A percentile compares a stretch with the other conserved stretches of the same genome.
Conservation (phyloP, 2,329 filamentous ascomycete species). For the Phoma sp. region DNA sequence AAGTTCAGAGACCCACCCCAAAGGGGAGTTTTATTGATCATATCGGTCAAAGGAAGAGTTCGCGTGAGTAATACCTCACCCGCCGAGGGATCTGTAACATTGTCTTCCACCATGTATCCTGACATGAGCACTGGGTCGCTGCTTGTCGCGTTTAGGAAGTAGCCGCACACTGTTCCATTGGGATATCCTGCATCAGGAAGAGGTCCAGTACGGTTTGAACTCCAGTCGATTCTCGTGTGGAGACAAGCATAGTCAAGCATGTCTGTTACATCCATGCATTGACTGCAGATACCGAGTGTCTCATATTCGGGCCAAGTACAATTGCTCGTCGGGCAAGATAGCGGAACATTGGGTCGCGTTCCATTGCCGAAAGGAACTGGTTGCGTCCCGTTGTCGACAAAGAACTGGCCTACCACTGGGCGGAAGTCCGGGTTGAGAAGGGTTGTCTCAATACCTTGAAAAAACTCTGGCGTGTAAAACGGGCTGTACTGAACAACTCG, state of each 20-base stretch:
- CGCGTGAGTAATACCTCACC: constrained; percentile 28
- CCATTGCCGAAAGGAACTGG: constrained; percentile 32
- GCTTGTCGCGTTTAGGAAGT: constrained; percentile 34
- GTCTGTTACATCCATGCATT: constrained; percentile 22
- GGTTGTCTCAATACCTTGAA: background rate
- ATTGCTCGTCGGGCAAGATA: constrained; percentile 39
- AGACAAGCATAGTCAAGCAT: constrained; percentile 22
- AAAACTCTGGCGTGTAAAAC: background rate
- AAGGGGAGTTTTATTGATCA: background rate
- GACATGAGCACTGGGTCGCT: constrained; percentile 24
- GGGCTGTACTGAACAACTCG: constrained; percentile 16
- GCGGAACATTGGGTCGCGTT: constrained; percentile 31
- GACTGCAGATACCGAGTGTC: constrained; percentile 35
- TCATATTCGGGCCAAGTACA: constrained; percentile 40
- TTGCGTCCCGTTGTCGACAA: constrained; percentile 31
- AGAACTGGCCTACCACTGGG: background rate
- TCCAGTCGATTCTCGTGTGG: constrained; percentile 26
- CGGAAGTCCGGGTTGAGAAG: background rate
- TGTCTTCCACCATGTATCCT: constrained; percentile 17
- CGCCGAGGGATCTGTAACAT: accelerated
- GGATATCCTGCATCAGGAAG: constrained; percentile 7
- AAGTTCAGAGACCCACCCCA: constrained; percentile 31
- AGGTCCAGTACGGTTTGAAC: background rate
- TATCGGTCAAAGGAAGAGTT: constrained; percentile 12
- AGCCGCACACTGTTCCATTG: constrained; percentile 33